Percentiles rank a stretch among this genome's conserved stretches.
Conservation (phyloP, 1,284 basidiomycete genomes). For the Blastosporella zonata region DNA sequence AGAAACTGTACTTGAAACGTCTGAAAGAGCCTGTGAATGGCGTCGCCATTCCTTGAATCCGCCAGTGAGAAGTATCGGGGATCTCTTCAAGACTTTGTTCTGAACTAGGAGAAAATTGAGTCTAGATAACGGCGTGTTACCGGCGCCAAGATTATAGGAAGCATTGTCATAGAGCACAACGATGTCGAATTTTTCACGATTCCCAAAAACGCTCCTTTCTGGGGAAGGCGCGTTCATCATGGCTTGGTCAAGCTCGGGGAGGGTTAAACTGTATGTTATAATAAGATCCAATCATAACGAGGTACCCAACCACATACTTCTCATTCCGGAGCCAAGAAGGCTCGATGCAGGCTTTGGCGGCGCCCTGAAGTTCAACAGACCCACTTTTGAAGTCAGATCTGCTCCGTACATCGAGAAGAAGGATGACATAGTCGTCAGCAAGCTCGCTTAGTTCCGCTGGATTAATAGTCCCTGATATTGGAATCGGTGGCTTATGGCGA, state of each 20-base stretch:
- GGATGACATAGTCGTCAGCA: constrained; percentile 60
- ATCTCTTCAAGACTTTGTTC: constrained; percentile 67
- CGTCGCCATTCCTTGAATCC: constrained; percentile 83
- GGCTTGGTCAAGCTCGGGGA: constrained; percentile 72
- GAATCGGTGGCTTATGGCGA: constrained; percentile 31
- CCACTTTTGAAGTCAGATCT: constrained; percentile 75
- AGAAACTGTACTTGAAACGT: constrained; percentile 30
- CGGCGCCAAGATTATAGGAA: constrained; percentile 56
- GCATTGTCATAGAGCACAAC: constrained; percentile 85
- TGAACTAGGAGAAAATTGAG: constrained; percentile 66
- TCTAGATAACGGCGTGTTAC: constrained; percentile 51
- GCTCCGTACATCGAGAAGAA: constrained; percentile 83
- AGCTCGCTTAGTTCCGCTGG: constrained; percentile 65
- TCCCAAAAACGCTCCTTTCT: constrained; percentile 73
- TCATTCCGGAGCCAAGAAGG: constrained; percentile 70
- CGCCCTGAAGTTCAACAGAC: constrained; percentile 52
- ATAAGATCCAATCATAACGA: constrained; percentile 11
- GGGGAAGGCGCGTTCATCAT: constrained; percentile 68
- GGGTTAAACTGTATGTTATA: constrained; percentile 53
- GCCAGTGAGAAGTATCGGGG: constrained; percentile 83
- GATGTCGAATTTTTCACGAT: constrained; percentile 85
- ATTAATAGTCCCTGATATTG: constrained; percentile 51
- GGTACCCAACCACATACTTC: constrained; percentile 47
- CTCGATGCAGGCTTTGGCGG: constrained; percentile 83
- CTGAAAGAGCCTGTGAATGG: constrained; percentile 52